A percentile compares a stretch with the other conserved stretches of the same genome.
Evolutionary conservation across 192 early-diverging fungal species (phyloP).

Genomic region (Linnemannia elongata): DNA sequence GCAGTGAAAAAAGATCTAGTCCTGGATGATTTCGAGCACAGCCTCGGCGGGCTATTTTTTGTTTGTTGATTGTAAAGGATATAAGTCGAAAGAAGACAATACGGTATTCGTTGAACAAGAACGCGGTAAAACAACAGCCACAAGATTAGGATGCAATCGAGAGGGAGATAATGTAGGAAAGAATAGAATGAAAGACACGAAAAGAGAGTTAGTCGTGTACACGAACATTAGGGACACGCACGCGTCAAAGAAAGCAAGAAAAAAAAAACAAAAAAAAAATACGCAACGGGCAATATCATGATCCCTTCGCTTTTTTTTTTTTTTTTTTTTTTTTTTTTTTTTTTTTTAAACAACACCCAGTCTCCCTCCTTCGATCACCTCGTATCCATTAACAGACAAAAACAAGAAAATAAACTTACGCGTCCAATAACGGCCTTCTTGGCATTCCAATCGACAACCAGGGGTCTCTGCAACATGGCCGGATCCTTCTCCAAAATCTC

Average conservation of each 20-base stretch:
- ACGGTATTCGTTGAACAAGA: not conserved
- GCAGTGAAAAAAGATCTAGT: not conserved
- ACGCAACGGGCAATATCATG: not conserved
- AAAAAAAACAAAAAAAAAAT: not conserved
- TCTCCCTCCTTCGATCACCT: not conserved
- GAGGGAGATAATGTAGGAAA: not conserved
- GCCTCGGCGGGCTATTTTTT: constrained; percentile 22
- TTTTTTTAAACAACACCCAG: not conserved
- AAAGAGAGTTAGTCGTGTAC: not conserved
- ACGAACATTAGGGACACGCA: too few relatives aligned
- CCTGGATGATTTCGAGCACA: constrained; percentile 28
- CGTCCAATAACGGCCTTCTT: constrained; percentile 49
- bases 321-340: not conserved
- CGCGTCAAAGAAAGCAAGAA: not conserved
- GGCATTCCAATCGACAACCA: constrained; percentile 43
- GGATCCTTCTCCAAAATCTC: constrained; percentile 32
- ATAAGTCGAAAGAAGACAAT: not conserved
- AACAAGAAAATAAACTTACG: constrained; percentile 27
- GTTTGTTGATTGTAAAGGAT: too few relatives aligned
- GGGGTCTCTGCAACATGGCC: constrained; percentile 33
- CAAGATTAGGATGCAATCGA: not conserved
- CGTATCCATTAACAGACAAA: not conserved
- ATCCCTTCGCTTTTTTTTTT: not conserved
- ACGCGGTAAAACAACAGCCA: not conserved
- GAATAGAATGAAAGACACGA: not conserved